Percentiles rank a stretch among this genome's conserved stretches.
Evolutionary conservation across 306 rosid species (phyloP).

Genomic region (Phaseolus lunatus): DNA sequence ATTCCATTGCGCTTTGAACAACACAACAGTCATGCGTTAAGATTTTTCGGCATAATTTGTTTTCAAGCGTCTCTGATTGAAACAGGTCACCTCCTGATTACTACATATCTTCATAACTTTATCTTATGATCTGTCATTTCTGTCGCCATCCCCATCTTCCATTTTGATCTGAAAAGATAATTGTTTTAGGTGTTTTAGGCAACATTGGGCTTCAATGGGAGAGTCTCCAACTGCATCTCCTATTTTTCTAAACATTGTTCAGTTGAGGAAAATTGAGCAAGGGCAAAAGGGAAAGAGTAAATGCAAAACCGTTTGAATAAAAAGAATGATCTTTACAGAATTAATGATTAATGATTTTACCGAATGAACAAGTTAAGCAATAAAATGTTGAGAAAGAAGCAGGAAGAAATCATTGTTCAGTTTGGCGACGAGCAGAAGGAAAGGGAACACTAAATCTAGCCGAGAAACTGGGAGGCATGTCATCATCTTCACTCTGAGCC

Average conservation of each 20-base stretch:
- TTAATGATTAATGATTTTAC: slow-evolving; percentile 23
- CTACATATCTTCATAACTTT: neutral
- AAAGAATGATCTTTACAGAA: slow-evolving; percentile 37
- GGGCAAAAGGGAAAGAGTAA: neutral
- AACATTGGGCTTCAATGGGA: neutral
- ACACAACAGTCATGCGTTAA: neutral
- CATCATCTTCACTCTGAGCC: slow-evolving; percentile 55
- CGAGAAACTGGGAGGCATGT: slow-evolving; percentile 55
- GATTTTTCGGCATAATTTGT: slow-evolving; percentile 1
- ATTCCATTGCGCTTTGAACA: neutral
- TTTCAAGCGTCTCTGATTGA: neutral
- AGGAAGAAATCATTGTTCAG: slow-evolving; percentile 17
- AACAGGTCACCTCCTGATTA: neutral
- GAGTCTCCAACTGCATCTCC: neutral
- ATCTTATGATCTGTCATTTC: slow-evolving; percentile 2
- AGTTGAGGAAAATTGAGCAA: slow-evolving; percentile 9
- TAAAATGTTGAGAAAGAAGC: neutral
- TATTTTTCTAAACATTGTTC: neutral
- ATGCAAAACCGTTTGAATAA: neutral
- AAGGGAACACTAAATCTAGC: slow-evolving; percentile 57
- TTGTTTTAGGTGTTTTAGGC: neutral
- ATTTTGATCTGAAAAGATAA: neutral
- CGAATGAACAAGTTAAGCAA: slow-evolving; percentile 9
- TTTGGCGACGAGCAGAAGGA: slow-evolving; percentile 35
- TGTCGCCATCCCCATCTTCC: neutral